Evolutionary conservation across 2,329 filamentous ascomycete species (phyloP), one percentile per base, ranked within the genome.

Genomic region (Periconia sp.): DNA sequence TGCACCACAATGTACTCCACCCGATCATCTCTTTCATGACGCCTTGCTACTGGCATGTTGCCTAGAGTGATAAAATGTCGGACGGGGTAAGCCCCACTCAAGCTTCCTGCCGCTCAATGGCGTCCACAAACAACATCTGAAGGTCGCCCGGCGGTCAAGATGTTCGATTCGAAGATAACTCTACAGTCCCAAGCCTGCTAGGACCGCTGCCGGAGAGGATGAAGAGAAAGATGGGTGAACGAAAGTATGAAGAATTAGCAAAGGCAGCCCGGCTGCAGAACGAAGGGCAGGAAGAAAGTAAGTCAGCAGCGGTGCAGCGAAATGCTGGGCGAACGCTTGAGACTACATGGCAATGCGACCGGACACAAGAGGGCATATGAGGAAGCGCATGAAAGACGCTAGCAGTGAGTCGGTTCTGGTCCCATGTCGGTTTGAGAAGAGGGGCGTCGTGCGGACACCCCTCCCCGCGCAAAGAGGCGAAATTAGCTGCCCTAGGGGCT

Each of bases 231-330:
- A 21, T 24, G 35, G 47, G 43, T 52, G 44, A 64, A 63, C 23
- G 60, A 67, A 57, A 57, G 59, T 56, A 57, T 52, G 52, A 55
- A 58, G 50, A 50, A 66, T 64, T 68, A 68, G 57, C 52, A 66
- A 64, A 41, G 56, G 56, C 61, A 68, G 65, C 52, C 65, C 56
- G 63, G 63, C 64, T 67, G 66, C 66, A 53, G 59, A 66, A 64
- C 57, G 56, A 68, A 61, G 48, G 60, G 60, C 56, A 66, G 52
- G 36, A 61, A 42, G 54, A 38, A 58, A 47, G 61, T 43, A 65
- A 53, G 62, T 62, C 55, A 58, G 64, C 55, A 61, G 54, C 56
- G 51, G 50, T 42, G 54, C 56, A 67, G 51, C 51, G 54, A 53
- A 57, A 65, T 53, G 54, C 64, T 63, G 54, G 63, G 63, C 65